Percentiles rank a stretch among this genome's conserved stretches.
Conservation (phyloP, 768 basidiomycete species). For the Pluteus cervinus region DNA sequence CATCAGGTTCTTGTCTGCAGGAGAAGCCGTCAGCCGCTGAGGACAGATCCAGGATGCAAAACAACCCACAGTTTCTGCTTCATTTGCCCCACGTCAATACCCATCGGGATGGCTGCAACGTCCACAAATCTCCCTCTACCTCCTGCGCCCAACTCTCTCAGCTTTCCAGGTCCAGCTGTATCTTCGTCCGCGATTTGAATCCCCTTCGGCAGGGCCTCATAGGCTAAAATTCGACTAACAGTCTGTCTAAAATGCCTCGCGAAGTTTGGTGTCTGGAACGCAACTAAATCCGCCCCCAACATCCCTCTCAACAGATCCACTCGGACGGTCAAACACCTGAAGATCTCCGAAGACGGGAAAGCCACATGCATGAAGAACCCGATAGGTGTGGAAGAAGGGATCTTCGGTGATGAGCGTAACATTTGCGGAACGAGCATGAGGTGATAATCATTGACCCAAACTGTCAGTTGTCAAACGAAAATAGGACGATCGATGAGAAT, state of each 20-base stretch:
- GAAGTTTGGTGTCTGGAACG: conserved; percentile 85
- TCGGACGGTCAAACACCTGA: conserved; percentile 81
- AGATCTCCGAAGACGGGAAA: conserved; percentile 93
- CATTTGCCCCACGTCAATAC: conserved; percentile 71
- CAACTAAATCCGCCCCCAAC: conserved; percentile 89
- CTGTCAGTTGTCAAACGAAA: conserved; percentile 16
- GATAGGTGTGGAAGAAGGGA: conserved; percentile 54
- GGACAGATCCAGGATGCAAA: background rate
- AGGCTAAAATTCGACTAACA: conserved; percentile 70
- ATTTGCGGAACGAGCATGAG: conserved; percentile 88
- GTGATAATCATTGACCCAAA: conserved; percentile 95
- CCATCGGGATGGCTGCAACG: conserved; percentile 87
- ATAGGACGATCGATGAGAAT: background rate
- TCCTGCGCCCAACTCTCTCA: conserved; percentile 15
- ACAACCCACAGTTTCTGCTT: conserved; percentile 53
- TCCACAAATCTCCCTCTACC: conserved; percentile 65
- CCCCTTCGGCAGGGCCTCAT: conserved; percentile 80
- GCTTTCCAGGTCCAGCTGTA: conserved; percentile 1
- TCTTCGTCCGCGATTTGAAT: conserved; percentile 51
- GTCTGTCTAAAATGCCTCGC: conserved; percentile 86
- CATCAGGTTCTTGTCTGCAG: conserved; percentile 64
- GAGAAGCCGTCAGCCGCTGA: background rate
- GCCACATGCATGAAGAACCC: conserved; percentile 98
- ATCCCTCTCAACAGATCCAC: conserved; percentile 78
- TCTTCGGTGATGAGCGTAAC: conserved; percentile 61